phyloP scores from a whole-genome alignment of 495 filamentous ascomycete genomes.

The Penicillium cinerascens region DNA sequence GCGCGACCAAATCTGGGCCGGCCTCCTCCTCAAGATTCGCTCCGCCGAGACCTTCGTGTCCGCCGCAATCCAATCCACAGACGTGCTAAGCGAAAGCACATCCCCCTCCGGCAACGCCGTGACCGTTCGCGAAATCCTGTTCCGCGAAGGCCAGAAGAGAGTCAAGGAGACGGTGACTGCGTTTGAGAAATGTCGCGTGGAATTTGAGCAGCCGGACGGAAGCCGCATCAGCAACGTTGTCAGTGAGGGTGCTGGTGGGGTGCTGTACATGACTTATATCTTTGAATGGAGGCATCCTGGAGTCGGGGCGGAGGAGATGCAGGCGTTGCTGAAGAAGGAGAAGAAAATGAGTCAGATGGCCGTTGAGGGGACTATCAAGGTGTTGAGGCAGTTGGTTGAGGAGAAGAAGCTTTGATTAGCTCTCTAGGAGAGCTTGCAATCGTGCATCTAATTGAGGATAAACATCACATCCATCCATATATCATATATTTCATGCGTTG shows the following conservation, averaged over 20 bases:
- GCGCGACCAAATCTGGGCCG: slow-evolving; percentile 47
- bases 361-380: slow-evolving; percentile 36
- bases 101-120: slow-evolving; percentile 29
- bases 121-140: slow-evolving; percentile 22
- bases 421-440: no score
- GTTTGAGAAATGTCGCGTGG: slow-evolving; percentile 23
- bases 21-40: slow-evolving; percentile 48
- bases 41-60: slow-evolving; percentile 50
- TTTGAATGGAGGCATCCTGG: slow-evolving; percentile 50
- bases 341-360: slow-evolving; percentile 26
- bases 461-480: no score
- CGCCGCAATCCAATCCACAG: slow-evolving; percentile 40
- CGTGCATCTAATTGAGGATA: not conserved
- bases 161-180: slow-evolving; percentile 27
- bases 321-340: slow-evolving; percentile 26
- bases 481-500: no score
- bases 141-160: slow-evolving; percentile 19
- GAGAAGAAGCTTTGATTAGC: slow-evolving; percentile 26
- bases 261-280: slow-evolving; percentile 52
- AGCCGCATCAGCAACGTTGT: slow-evolving; percentile 47
- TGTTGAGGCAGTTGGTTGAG: slow-evolving; percentile 30
- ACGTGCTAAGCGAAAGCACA: slow-evolving; percentile 33
- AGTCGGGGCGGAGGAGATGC: slow-evolving; percentile 28
- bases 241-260: slow-evolving; percentile 40
- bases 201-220: slow-evolving; percentile 34